These are phyloP conservation scores for Colletotrichum siamense DNA, from an alignment of 2,329 filamentous ascomycete genomes.

Conservation along the genomic window DNA sequence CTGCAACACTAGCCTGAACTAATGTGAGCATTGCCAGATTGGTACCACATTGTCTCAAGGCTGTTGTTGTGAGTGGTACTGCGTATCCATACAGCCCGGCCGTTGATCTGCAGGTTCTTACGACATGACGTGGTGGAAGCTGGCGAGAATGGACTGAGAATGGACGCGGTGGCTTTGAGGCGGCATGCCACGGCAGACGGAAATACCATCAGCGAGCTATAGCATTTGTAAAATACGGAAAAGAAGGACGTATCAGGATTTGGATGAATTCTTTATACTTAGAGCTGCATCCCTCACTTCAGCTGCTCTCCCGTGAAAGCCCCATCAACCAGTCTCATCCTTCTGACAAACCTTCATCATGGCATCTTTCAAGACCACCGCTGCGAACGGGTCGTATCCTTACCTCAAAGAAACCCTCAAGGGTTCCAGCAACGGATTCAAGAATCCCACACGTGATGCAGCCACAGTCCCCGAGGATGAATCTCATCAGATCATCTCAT, in stretches of 20 bases:
- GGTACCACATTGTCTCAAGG: background rate
- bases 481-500: conserved; percentile 37
- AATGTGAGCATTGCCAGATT: background rate
- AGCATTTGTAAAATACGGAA: background rate
- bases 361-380: background rate
- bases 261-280: background rate
- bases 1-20: background rate
- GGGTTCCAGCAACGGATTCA: background rate
- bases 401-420: background rate
- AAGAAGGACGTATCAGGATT: background rate
- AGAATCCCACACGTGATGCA: background rate
- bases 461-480: background rate
- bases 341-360: background rate
- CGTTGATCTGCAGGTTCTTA: background rate
- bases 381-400: background rate
- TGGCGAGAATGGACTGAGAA: background rate
- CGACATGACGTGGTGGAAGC: background rate
- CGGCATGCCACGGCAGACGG: background rate
- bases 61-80: background rate
- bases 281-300: background rate
- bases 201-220: background rate
- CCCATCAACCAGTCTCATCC: background rate
- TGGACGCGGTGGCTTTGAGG: background rate
- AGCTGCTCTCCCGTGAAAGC: background rate
- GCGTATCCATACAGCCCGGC: background rate